Base-by-base conservation (phyloP, 1,139 yeast species). In the Suhomyces bribrorum region DNA sequence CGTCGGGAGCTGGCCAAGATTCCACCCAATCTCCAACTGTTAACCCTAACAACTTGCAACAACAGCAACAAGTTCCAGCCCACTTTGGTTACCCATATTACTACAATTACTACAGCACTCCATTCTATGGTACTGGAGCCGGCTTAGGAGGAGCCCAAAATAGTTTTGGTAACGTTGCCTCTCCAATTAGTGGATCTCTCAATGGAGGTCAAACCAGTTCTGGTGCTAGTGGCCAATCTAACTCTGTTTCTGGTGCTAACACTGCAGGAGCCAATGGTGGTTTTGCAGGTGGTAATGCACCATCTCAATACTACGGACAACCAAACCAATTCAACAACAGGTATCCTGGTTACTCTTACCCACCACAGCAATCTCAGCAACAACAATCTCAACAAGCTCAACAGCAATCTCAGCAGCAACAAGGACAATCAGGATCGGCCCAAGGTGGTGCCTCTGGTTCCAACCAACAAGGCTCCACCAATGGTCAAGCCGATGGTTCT, bases 21-120 rank as follows among this genome's bases (percentile, higher is more conserved):
- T 40, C 57, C 26, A 51, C 61, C 24, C 68, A 62, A 41, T 64
- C 64, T 9, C 66, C 69, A 34, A 49, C 58, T 28, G 59, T 56
- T 43, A 64, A 60, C 58, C 62, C 59, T 37, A 50, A 56, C 52
- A 55, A 53, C 37, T 53, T 52, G 38, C 59, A 53, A 24, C 34
- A 39, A 24, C 57, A 49, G 40, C 59, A 50, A 31, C 57, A 56
- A 41, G 49, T 56, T 20, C 66, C 64, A 26, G 49, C 72, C 34
- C 75, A 75, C 44, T 69, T 63, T 49, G 75, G 68, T 22, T 70
- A 70, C 59, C 75, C 76, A 40, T 67, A 68, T 59, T 69, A 70
- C 59, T 62, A 67, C 58, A 57, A 69, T 55, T 69, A 68, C 53
- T 69, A 69, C 54, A 66, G 65, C 50, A 65, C 64, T 24, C 75